Percentiles rank a stretch among this genome's conserved stretches.
Evolutionary conservation across 331 rosid species (phyloP).

Genomic region (Saraca asoca): DNA sequence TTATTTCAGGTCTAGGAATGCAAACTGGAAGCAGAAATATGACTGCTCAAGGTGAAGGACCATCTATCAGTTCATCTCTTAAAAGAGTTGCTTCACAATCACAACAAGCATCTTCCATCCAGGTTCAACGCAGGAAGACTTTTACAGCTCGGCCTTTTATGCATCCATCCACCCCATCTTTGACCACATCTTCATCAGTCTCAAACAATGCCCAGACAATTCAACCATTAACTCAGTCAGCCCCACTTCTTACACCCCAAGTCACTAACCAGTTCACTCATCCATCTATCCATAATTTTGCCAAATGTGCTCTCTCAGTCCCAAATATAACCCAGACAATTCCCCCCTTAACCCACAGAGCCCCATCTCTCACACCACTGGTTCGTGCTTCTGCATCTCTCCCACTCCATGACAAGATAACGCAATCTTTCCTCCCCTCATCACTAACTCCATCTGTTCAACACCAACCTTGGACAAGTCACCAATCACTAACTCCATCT

Average conservation of each 20-base stretch:
- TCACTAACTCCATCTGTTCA: constrained; percentile 14
- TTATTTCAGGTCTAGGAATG: constrained; percentile 30
- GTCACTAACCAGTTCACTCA: constrained; percentile 9
- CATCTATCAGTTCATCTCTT: constrained; percentile 25
- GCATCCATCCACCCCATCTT: constrained; percentile 27
- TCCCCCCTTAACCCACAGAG: constrained; percentile 11
- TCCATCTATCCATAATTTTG: constrained; percentile 9
- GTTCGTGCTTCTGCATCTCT: constrained; percentile 2
- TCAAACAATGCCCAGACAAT: constrained; percentile 30
- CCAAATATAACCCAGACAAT: constrained; percentile 22
- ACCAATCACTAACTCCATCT: constrained; percentile 10
- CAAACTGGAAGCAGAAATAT: constrained; percentile 28
- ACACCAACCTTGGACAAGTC: too few species aligned
- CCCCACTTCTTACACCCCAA: constrained; percentile 18
- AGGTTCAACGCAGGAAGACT: constrained; percentile 34
- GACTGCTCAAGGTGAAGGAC: constrained; percentile 30
- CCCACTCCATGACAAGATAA: constrained; percentile 12
- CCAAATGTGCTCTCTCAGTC: constrained; percentile 22
- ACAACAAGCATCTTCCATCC: constrained; percentile 21
- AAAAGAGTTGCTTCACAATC: constrained; percentile 41
- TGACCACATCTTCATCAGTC: constrained; percentile 20
- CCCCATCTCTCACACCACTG: constrained; percentile 15
- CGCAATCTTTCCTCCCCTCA: constrained; percentile 4
- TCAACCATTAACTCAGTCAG: constrained; percentile 3
- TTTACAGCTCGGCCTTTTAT: constrained; percentile 1